Percentiles rank a stretch among this genome's conserved stretches.
Conservation (phyloP, 495 filamentous ascomycete species). For the Podospora sp. region DNA sequence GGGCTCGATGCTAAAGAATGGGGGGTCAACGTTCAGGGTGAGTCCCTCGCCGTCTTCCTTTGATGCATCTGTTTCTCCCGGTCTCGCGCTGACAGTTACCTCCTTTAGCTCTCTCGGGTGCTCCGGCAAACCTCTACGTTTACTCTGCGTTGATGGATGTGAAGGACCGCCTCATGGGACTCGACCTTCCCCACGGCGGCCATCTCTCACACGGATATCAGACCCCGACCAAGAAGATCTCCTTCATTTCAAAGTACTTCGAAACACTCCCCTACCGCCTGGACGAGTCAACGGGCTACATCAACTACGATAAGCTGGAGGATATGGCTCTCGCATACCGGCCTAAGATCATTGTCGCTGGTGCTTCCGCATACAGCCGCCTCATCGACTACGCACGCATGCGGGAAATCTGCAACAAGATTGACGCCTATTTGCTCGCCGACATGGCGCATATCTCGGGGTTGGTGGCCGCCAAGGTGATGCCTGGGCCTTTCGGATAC, state of each 20-base stretch:
- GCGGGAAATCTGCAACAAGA: slow-evolving; percentile 82
- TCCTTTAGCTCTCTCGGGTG: slow-evolving; percentile 80
- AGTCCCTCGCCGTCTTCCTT: slow-evolving; percentile 34
- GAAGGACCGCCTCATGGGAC: slow-evolving; percentile 95
- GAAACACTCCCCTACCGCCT: slow-evolving; percentile 95
- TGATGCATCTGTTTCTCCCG: neutral
- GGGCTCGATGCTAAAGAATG: slow-evolving; percentile 81
- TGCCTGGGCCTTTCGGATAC: slow-evolving; percentile 84
- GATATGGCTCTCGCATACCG: slow-evolving; percentile 84
- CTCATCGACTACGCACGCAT: slow-evolving; percentile 90
- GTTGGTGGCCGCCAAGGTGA: slow-evolving; percentile 85
- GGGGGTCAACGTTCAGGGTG: slow-evolving; percentile 98
- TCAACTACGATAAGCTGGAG: slow-evolving; percentile 90
- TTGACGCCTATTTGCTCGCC: slow-evolving; percentile 87
- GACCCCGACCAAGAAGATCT: slow-evolving; percentile 97
- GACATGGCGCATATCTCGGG: slow-evolving; percentile 99
- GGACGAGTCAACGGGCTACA: slow-evolving; percentile 85
- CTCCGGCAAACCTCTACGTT: slow-evolving; percentile 93
- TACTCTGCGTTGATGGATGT: slow-evolving; percentile 90
- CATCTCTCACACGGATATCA: slow-evolving; percentile 98
- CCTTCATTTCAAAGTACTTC: slow-evolving; percentile 97
- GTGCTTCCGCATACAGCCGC: slow-evolving; percentile 92
- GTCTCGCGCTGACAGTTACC: slow-evolving; percentile 17
- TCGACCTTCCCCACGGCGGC: slow-evolving; percentile 94
- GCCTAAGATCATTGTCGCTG: slow-evolving; percentile 93